Evolutionary conservation across 805 yeast species (phyloP).

Genomic region (Isabelozyma gotoi): DNA sequence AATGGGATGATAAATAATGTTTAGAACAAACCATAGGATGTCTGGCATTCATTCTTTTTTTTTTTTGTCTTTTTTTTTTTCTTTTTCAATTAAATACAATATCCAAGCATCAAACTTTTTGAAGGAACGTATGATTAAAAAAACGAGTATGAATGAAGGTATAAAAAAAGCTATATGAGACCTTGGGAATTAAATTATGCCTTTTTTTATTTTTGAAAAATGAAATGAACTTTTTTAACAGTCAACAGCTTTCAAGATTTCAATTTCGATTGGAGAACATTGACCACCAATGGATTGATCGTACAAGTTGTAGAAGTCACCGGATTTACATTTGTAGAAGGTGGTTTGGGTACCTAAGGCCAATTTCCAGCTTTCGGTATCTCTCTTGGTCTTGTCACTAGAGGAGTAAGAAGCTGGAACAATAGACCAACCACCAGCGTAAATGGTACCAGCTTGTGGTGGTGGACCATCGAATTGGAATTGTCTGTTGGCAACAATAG

Average conservation of each 20-base stretch:
- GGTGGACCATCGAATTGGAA: constrained; percentile 78
- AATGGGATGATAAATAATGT: no score
- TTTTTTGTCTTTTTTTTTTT: no score
- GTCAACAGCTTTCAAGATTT: constrained; percentile 11
- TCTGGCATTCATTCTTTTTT: neutral
- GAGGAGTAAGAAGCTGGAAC: constrained; percentile 20
- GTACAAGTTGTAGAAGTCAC: constrained; percentile 76
- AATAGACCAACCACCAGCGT: constrained; percentile 62
- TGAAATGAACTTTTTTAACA: constrained; percentile 16
- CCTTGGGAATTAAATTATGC: neutral
- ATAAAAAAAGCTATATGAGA: neutral
- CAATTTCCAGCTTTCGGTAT: constrained; percentile 42
- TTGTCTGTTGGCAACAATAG: constrained; percentile 79
- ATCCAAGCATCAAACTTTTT: neutral
- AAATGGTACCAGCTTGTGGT: constrained; percentile 74
- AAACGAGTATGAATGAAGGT: neutral
- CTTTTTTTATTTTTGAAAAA: no score
- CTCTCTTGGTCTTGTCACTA: constrained; percentile 6
- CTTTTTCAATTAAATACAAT: neutral
- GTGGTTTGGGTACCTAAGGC: constrained; percentile 61
- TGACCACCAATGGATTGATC: constrained; percentile 56
- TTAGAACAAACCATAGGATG: neutral
- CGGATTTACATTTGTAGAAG: constrained; percentile 76
- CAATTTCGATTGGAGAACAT: constrained; percentile 24
- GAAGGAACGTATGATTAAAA: neutral